Evolutionary conservation across 306 rosid species (phyloP), one percentile per base, ranked within the genome.

Genomic region (Lathyrus sativus): DNA sequence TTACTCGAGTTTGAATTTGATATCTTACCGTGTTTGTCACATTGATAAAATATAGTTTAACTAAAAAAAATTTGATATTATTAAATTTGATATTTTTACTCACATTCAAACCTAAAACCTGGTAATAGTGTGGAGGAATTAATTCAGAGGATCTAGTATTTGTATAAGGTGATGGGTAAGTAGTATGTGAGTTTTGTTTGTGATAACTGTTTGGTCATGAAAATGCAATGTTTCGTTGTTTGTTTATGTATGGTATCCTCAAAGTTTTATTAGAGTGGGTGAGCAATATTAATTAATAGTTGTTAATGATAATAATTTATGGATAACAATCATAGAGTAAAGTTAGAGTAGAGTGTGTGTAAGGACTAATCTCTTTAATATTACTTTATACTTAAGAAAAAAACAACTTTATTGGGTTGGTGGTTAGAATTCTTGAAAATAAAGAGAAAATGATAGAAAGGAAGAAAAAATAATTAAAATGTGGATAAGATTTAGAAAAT

Each of bases 141-240:
- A n/a, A n/a, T n/a, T n/a, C n/a, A n/a, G n/a, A n/a, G n/a, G n/a
- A n/a, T n/a, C n/a, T n/a, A n/a, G n/a, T n/a, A n/a, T n/a, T n/a
- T n/a, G n/a, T n/a, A 22, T 65, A 3, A 33, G 54, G 54, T 46
- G 14, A 49, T 29, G 28, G 48, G 50, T 62, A 38, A n/a, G 12
- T 46, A 42, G 4, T 46, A 45, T 17, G 15, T 45, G 54, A 73
- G 2, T 15, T 42, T 42, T 51, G 31, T 5, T 11, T 38, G 18
- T 51, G 48, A 3, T 45, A 22, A n/a, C 37, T 65, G 65, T 63
- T 66, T 59, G 44, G 44, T 72, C 62, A 60, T 14, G 10, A 51
- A 41, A 11, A 73, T 78, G 51, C 28, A 9, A 22, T 50, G 68
- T 48, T 65, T 42, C 18, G 50, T 72, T 41, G 76, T 48, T 71